Conservation (phyloP, 495 filamentous ascomycete genomes). For the Aspergillus hancockii region DNA sequence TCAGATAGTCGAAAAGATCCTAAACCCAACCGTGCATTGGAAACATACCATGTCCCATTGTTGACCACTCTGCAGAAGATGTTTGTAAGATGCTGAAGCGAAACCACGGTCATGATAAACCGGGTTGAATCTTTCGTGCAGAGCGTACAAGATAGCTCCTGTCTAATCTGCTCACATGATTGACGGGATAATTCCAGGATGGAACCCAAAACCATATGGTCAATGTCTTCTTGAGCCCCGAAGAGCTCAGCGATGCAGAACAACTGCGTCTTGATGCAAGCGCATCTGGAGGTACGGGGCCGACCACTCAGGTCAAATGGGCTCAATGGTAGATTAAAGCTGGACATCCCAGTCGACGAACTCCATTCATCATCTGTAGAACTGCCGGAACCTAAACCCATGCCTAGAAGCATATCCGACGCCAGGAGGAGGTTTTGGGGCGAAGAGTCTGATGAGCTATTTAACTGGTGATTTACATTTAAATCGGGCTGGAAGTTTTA, state of each 20-base stretch:
- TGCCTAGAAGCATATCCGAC: neutral
- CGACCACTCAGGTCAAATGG: neutral
- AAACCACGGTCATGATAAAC: neutral
- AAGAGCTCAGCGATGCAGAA: neutral
- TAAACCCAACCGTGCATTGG: neutral
- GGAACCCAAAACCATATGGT: neutral
- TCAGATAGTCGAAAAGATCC: neutral
- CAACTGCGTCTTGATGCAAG: neutral
- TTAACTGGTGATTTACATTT: neutral
- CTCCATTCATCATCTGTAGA: slow-evolving; percentile 2
- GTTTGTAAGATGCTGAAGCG: neutral
- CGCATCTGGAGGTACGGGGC: neutral
- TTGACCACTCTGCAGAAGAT: neutral
- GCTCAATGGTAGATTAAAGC: neutral
- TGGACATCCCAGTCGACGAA: neutral
- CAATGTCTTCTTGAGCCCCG: neutral
- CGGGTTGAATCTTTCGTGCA: neutral
- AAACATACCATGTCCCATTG: neutral
- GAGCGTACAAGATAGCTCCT: neutral
- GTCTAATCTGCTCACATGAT: neutral
- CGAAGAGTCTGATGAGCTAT: neutral
- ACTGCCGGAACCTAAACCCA: neutral
- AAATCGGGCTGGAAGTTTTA: neutral
- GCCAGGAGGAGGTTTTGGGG: neutral
- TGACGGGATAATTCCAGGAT: neutral